Evolutionary conservation across 2,329 filamentous ascomycete species (phyloP), one percentile per base, ranked within the genome.

Genomic region (Pseudogymnoascus destructans): DNA sequence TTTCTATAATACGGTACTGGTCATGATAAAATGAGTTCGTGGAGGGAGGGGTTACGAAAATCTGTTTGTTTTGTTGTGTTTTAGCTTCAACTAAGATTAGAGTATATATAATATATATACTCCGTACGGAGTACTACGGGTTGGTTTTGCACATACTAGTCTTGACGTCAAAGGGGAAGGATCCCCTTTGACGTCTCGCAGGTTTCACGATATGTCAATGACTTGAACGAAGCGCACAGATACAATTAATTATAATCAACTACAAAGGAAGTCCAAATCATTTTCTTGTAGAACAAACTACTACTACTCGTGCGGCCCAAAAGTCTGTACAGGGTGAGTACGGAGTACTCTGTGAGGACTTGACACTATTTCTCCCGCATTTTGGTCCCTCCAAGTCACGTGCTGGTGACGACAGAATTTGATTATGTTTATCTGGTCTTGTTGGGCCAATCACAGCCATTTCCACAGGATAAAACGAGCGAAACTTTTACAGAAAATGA

Each of bases 401-500:
- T 46, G 40, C 7, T 23, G 9, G 40, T 46, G 40, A 46, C 40
- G 40, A 46, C 40, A 46, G 40, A 46, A 3, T 15, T 15, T 21
- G 13, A 46, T 25, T 46, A 46, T 46, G 40, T 46, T 46, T 46
- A 46, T 46, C 40, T 46, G 40, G 40, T 25, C 40, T 46, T 25
- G 21, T 15, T 46, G 40, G 21, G 21, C 40, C 40, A 46, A 46
- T 46, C 40, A 46, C 5, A 25, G 21, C 7, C 13, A 3, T 46
- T 46, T 25, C 40, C 52, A 55, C 52, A 30, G 8, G 52, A 35
- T 35, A 55, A 55, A 55, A 55, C 52, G 32, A 55, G 52, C 27
- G 52, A 55, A 55, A 55, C 52, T 55, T 55, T 55, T 55, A 32
- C 52, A 55, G 32, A 55, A 35, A 55, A 55, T 32, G 32, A 19